These are phyloP conservation scores for Skeletonema tropicum DNA, from an alignment of 108 stramenopile genomes.

Conservation along the genomic window DNA sequence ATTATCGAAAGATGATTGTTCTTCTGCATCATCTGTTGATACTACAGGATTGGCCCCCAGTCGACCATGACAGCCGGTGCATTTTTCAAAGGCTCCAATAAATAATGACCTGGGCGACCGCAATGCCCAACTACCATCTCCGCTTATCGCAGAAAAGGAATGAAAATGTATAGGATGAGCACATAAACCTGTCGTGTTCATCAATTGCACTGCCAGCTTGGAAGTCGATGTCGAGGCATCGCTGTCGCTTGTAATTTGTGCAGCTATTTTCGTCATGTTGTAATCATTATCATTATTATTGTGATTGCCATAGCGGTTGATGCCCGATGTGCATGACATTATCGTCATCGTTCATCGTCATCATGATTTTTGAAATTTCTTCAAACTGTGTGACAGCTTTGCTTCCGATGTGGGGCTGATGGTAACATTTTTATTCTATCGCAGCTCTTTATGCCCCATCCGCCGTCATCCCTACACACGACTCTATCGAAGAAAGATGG, in stretches of 20 bases:
- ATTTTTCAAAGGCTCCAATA: slow-evolving; percentile 56
- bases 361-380: no score
- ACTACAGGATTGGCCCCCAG: slow-evolving; percentile 27
- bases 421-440: no score
- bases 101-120: slow-evolving; percentile 47
- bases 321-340: no score
- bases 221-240: slow-evolving; percentile 11
- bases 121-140: slow-evolving; percentile 20
- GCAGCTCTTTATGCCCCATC: no score
- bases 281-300: not conserved
- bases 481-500: no score
- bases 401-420: no score
- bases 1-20: not conserved
- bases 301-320: no score
- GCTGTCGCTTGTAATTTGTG: not conserved
- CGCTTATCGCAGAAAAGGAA: slow-evolving; percentile 59
- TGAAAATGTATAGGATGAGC: slow-evolving; percentile 67
- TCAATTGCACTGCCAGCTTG: slow-evolving; percentile 30
- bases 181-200: slow-evolving; percentile 38
- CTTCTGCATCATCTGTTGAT: not conserved
- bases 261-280: not conserved
- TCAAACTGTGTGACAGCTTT: no score
- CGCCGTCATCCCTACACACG: no score
- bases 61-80: slow-evolving; percentile 58
- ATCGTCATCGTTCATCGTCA: no score